phyloP scores from a whole-genome alignment of 2,329 filamentous ascomycete genomes.

The Anisogramma anomala region DNA sequence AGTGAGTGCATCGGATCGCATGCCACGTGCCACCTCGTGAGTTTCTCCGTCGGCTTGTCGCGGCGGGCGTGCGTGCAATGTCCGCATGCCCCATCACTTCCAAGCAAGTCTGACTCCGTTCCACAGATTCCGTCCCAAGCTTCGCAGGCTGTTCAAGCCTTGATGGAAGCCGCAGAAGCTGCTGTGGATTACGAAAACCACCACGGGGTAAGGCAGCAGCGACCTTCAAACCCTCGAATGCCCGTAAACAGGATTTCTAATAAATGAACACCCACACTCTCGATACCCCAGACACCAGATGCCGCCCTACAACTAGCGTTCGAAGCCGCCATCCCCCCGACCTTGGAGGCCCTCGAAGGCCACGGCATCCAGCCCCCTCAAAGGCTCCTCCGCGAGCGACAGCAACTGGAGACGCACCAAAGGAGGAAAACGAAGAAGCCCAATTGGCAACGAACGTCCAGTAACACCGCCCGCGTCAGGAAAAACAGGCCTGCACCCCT shows the following conservation, averaged over 20 bases:
- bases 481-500: no score
- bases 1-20: slow-evolving; percentile 1
- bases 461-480: no score
- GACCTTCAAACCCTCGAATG: no score
- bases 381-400: neutral
- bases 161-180: slow-evolving; percentile 1
- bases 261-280: neutral
- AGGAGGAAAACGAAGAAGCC: no score
- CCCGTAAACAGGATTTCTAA: neutral
- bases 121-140: neutral
- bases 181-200: neutral
- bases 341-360: neutral
- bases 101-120: neutral
- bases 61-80: neutral
- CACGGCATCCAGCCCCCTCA: neutral
- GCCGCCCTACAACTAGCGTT: neutral
- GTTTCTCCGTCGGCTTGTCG: neutral
- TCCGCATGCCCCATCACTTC: no score
- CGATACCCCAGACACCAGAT: neutral
- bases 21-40: neutral
- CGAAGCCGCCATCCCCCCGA: slow-evolving; percentile 3
- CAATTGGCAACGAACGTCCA: no score
- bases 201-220: neutral
- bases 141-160: neutral
- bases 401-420: no score